Percentiles rank a stretch among this genome's conserved stretches.
Evolutionary conservation across 2,329 filamentous ascomycete species (phyloP).

Genomic region (Colletotrichum sublineola): DNA sequence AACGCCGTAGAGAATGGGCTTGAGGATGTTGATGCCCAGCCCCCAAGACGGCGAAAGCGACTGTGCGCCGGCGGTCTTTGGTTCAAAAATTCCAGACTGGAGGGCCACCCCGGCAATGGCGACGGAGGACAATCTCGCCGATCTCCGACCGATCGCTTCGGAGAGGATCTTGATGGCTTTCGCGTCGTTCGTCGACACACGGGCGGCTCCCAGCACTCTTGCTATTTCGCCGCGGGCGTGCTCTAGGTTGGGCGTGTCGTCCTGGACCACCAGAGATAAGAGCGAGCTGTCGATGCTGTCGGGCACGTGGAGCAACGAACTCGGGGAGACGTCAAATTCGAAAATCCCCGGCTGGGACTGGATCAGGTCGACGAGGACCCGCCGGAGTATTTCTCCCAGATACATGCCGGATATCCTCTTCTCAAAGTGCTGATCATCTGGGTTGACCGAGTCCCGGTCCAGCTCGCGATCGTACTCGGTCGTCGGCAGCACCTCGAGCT

Average conservation of each 20-base stretch:
- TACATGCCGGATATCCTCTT: slow-evolving; percentile 89
- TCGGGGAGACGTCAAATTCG: slow-evolving; percentile 19
- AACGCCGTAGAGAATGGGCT: slow-evolving; percentile 15
- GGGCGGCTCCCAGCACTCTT: slow-evolving; percentile 57
- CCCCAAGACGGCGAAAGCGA: background rate
- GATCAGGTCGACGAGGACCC: slow-evolving; percentile 66
- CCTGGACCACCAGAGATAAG: slow-evolving; percentile 73
- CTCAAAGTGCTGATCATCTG: slow-evolving; percentile 85
- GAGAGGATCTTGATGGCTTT: slow-evolving; percentile 72
- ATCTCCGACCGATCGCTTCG: slow-evolving; percentile 42
- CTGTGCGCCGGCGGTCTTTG: background rate
- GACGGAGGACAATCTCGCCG: slow-evolving; percentile 44
- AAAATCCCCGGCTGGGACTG: slow-evolving; percentile 12
- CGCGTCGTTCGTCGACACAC: slow-evolving; percentile 67
- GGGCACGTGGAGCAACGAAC: slow-evolving; percentile 64
- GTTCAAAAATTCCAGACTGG: slow-evolving; percentile 41
- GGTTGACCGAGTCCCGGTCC: slow-evolving; percentile 77
- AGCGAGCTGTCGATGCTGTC: slow-evolving; percentile 79
- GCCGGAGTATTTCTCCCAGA: slow-evolving; percentile 80
- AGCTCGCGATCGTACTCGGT: slow-evolving; percentile 77
- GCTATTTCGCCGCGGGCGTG: slow-evolving; percentile 54
- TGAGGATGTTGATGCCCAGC: slow-evolving; percentile 11
- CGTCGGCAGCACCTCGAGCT: slow-evolving; percentile 75
- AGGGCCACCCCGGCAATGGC: slow-evolving; percentile 45
- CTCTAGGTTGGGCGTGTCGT: slow-evolving; percentile 66